These are phyloP conservation scores for Penicillium italicum DNA, from an alignment of 2,329 filamentous ascomycete genomes.

Conservation along the genomic window DNA sequence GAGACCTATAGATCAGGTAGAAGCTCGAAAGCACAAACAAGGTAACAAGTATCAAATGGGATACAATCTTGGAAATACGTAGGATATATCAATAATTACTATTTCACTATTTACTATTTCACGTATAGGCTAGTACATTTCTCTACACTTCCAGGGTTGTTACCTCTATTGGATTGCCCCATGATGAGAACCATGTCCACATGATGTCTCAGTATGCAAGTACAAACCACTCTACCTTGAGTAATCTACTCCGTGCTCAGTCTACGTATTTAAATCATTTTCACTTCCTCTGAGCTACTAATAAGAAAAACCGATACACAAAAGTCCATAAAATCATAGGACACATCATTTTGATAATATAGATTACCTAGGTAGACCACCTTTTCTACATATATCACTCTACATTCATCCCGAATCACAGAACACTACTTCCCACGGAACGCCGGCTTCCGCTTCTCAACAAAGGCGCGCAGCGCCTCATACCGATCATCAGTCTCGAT, in stretches of 20 bases:
- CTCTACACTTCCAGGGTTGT: too few relatives aligned
- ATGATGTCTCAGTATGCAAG: not conserved
- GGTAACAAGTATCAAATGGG: not conserved
- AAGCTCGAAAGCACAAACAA: not conserved
- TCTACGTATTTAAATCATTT: too few relatives aligned
- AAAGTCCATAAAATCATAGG: not conserved
- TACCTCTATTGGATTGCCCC: not conserved
- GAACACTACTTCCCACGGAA: conserved; percentile 56
- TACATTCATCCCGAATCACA: not conserved
- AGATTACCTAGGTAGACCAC: not conserved
- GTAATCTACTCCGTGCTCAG: not conserved
- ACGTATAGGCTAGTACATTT: too few relatives aligned
- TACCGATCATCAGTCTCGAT: conserved; percentile 79
- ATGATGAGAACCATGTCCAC: not conserved
- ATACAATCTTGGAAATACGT: not conserved
- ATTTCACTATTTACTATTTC: not conserved
- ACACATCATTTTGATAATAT: not conserved
- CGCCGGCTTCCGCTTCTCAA: conserved; percentile 67
- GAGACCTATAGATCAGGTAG: not conserved
- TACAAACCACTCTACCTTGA: not conserved
- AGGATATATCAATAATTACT: too few relatives aligned
- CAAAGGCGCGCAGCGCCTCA: conserved; percentile 84
- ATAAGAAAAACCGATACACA: not conserved
- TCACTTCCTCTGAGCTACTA: not conserved
- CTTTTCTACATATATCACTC: not conserved